Evolutionary conservation across 2,329 filamentous ascomycete genomes (phyloP).

Genomic region (Aphanocladium album): DNA sequence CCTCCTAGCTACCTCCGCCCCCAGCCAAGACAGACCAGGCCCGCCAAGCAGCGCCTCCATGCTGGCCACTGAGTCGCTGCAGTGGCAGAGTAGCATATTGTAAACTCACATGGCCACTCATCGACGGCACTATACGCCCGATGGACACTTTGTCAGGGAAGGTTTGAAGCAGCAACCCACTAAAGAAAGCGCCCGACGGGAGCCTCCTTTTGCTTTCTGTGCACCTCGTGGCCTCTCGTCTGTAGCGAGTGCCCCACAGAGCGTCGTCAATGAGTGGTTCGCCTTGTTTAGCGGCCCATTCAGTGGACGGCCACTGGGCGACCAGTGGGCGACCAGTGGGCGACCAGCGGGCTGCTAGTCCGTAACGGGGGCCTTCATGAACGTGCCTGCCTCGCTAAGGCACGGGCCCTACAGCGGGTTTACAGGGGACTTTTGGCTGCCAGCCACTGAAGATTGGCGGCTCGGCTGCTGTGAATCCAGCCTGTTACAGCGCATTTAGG

Average conservation of each 20-base stretch:
- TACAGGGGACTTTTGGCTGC: background rate
- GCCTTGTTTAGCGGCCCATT: background rate
- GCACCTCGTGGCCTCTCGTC: too few species aligned
- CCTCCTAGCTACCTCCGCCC: background rate
- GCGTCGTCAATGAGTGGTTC: background rate
- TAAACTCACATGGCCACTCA: background rate
- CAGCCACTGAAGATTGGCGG: background rate
- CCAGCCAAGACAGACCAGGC: background rate
- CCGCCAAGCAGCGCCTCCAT: background rate
- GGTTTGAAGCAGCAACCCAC: too few species aligned
- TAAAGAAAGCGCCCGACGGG: too few species aligned
- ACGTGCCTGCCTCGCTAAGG: too few species aligned
- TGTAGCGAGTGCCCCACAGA: background rate
- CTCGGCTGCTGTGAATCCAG: background rate
- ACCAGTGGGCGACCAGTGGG: too few species aligned
- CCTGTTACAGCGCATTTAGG: background rate
- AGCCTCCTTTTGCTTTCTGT: too few species aligned
- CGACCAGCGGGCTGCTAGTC: too few species aligned
- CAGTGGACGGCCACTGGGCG: background rate
- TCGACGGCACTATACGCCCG: background rate
- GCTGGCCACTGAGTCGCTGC: background rate
- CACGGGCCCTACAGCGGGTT: background rate
- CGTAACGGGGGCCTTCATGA: too few species aligned
- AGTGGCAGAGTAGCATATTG: background rate
- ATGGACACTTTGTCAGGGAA: background rate